Conservation (phyloP, 2,329 filamentous ascomycete species). For the Cercospora berteroae region DNA sequence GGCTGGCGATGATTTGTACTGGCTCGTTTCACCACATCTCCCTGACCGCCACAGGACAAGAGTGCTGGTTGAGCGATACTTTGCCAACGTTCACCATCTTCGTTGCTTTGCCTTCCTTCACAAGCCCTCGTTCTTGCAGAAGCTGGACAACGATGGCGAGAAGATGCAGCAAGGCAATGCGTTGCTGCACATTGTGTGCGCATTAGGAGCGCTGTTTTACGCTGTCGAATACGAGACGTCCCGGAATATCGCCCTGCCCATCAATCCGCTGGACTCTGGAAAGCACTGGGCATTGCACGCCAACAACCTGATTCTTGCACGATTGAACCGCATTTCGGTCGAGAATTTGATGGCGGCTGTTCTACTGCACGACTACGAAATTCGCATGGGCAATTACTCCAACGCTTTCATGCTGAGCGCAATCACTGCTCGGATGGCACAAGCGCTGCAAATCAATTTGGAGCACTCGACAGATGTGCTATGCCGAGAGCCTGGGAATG, state of each 20-base stretch:
- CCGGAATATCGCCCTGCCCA: slow-evolving; percentile 12
- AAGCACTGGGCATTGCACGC: slow-evolving; percentile 28
- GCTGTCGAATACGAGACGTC: slow-evolving; percentile 24
- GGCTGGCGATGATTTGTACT: slow-evolving; percentile 20
- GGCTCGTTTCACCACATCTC: slow-evolving; percentile 20
- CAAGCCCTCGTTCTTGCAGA: slow-evolving; percentile 28
- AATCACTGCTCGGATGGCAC: slow-evolving; percentile 30
- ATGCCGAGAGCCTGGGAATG: slow-evolving; percentile 23
- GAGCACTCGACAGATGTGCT: slow-evolving; percentile 30
- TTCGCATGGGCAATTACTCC: slow-evolving; percentile 28
- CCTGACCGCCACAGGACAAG: slow-evolving; percentile 25
- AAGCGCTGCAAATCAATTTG: slow-evolving; percentile 30
- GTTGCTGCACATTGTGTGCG: slow-evolving; percentile 28
- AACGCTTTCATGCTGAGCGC: slow-evolving; percentile 31
- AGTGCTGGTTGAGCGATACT: slow-evolving; percentile 28
- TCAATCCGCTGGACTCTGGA: slow-evolving; percentile 27
- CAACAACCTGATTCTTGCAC: slow-evolving; percentile 26
- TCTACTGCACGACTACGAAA: slow-evolving; percentile 29
- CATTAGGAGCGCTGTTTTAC: slow-evolving; percentile 27
- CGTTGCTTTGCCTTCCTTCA: slow-evolving; percentile 30
- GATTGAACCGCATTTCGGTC: slow-evolving; percentile 27
- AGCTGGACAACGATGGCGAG: slow-evolving; percentile 25
- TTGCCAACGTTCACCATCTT: slow-evolving; percentile 28
- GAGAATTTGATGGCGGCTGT: slow-evolving; percentile 30
- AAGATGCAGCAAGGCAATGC: slow-evolving; percentile 27